Conservation (phyloP, 176 grass and related monocot species). For the Tillandsia leiboldiana region DNA sequence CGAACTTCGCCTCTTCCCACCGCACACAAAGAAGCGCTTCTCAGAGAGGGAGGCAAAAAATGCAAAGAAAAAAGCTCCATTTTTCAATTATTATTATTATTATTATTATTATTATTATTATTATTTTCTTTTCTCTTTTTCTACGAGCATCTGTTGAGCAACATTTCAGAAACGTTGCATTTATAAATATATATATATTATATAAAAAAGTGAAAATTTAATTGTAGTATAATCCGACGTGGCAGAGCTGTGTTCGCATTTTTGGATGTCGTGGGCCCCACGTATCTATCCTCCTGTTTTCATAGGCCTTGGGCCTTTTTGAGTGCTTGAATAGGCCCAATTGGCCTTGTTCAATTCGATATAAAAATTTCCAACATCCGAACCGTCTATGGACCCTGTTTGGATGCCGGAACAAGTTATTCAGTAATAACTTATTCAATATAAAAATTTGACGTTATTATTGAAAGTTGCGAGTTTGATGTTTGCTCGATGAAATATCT, state of each 20-base stretch:
- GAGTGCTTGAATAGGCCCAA: not conserved
- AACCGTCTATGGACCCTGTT: too few relatives aligned
- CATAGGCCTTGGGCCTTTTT: not conserved
- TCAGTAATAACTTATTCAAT: too few relatives aligned
- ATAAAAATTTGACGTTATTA: too few relatives aligned
- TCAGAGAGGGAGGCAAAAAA: not conserved
- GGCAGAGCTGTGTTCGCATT: constrained; percentile 1
- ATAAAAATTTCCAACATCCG: not conserved
- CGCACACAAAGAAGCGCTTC: not conserved
- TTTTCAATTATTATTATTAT: not conserved
- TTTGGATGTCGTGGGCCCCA: constrained; percentile 5
- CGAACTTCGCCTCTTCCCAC: not conserved
- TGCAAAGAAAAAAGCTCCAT: constrained; percentile 6
- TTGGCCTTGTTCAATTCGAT: not conserved
- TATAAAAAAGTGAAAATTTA: not conserved
- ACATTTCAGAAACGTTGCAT: not conserved
- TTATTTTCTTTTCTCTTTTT: not conserved
- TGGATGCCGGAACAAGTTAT: too few relatives aligned
- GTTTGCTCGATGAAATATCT: too few relatives aligned
- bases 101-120: not conserved
- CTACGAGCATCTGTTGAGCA: not conserved
- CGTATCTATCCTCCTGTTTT: not conserved
- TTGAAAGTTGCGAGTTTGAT: too few relatives aligned
- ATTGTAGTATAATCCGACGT: constrained; percentile 1
- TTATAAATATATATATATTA: not conserved